These are phyloP conservation scores for Aspergillus glaucus DNA, from an alignment of 2,329 filamentous ascomycete genomes.

Conservation along the genomic window DNA sequence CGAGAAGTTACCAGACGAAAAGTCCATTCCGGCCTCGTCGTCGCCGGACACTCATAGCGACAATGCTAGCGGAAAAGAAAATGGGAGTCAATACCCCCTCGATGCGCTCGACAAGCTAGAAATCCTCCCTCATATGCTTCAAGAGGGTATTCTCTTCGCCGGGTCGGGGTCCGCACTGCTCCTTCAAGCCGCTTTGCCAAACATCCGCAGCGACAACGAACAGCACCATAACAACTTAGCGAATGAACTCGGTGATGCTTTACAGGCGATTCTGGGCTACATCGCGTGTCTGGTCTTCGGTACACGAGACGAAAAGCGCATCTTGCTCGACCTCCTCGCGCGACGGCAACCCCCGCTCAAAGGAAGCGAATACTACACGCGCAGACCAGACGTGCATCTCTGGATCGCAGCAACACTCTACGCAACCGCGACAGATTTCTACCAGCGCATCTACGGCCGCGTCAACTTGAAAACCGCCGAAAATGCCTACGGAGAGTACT, in stretches of 20 bases:
- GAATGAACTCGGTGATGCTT: conserved; percentile 22
- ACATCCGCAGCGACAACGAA: conserved; percentile 12
- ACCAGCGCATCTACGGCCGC: conserved; percentile 30
- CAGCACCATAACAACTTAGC: conserved; percentile 16
- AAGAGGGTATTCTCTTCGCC: conserved; percentile 30
- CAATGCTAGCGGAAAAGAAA: not conserved
- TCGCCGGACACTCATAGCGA: not conserved
- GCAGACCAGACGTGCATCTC: conserved; percentile 17
- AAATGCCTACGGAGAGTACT: conserved; percentile 26
- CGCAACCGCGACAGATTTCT: conserved; percentile 31
- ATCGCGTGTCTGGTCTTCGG: conserved; percentile 31
- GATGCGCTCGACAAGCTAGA: conserved; percentile 27
- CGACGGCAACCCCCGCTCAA: conserved; percentile 17
- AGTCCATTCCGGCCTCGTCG: not conserved
- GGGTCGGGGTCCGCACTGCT: conserved; percentile 29
- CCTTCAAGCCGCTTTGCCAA: conserved; percentile 29
- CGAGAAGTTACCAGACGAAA: not conserved
- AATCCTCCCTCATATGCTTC: conserved; percentile 30
- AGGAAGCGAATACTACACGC: conserved; percentile 16
- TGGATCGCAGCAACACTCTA: conserved; percentile 33
- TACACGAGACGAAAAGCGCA: conserved; percentile 22
- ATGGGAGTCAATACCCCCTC: conserved; percentile 10
- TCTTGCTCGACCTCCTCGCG: conserved; percentile 19
- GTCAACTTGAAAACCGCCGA: conserved; percentile 27
- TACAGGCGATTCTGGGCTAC: conserved; percentile 27